Evolutionary conservation across 1,284 basidiomycete genomes (phyloP).

Genomic region (Microbotryum scabiosae): DNA sequence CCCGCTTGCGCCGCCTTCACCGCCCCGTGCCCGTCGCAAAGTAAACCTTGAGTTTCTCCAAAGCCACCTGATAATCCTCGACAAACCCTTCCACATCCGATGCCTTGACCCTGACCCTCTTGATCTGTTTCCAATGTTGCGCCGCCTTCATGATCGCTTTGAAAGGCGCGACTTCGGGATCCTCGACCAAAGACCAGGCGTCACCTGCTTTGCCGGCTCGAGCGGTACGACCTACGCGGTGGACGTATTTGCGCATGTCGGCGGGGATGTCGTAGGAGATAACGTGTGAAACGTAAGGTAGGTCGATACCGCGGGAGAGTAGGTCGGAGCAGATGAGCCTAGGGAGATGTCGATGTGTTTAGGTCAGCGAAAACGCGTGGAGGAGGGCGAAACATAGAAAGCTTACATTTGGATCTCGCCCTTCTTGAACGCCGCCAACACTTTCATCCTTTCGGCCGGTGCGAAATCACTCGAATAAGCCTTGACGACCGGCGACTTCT

Average conservation of each 20-base stretch:
- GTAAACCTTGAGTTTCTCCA: constrained; percentile 7
- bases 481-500: constrained; percentile 46
- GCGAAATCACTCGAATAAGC: constrained; percentile 84
- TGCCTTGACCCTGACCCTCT: constrained; percentile 60
- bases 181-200: constrained; percentile 91
- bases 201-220: constrained; percentile 76
- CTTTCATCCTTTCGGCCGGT: constrained; percentile 59
- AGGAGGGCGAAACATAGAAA: neutral
- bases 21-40: constrained; percentile 6
- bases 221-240: constrained; percentile 89
- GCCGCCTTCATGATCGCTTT: constrained; percentile 72
- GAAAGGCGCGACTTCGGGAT: constrained; percentile 86
- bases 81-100: constrained; percentile 53
- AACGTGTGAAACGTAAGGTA: constrained; percentile 82
- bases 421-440: constrained; percentile 71
- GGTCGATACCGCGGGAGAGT: constrained; percentile 93
- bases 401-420: constrained; percentile 75
- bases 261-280: constrained; percentile 89
- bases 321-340: constrained; percentile 92
- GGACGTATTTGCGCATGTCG: constrained; percentile 97
- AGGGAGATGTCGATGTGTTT: neutral
- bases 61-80: constrained; percentile 48
- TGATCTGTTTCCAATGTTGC: constrained; percentile 63
- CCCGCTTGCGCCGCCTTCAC: too few relatives aligned
- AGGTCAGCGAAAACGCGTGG: neutral